Evolutionary conservation across 2,329 filamentous ascomycete genomes (phyloP).

Genomic region (Talaromyces islandicus): DNA sequence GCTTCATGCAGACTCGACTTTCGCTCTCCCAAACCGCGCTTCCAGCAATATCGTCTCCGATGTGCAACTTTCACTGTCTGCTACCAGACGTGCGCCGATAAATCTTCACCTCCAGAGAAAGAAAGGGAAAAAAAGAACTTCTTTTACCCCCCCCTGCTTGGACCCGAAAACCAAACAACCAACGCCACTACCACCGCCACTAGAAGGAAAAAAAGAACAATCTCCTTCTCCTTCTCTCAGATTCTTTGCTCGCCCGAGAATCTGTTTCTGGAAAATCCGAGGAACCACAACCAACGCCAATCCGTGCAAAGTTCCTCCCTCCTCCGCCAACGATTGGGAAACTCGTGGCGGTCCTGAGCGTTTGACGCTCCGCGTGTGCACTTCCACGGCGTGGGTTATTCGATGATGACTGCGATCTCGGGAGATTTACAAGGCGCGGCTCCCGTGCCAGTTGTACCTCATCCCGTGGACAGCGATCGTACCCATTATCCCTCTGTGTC

Average conservation of each 20-base stretch:
- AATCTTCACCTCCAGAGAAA: not conserved
- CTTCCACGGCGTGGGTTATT: conserved; percentile 5
- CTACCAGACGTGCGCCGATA: not conserved
- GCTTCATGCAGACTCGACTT: not conserved
- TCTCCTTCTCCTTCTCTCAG: not conserved
- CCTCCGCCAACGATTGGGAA: conserved; percentile 4
- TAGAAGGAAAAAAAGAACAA: not conserved
- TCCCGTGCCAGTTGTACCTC: conserved; percentile 34
- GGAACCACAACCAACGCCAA: not conserved
- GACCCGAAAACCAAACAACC: not conserved
- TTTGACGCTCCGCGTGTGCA: conserved; percentile 17
- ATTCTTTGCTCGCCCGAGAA: not conserved
- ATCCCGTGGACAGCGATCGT: conserved; percentile 33
- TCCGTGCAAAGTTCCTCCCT: not conserved
- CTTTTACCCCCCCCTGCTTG: not conserved
- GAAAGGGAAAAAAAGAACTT: not conserved
- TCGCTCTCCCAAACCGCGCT: not conserved
- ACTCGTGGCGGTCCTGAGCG: conserved; percentile 3
- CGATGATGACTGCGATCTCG: conserved; percentile 28
- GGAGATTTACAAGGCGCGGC: conserved; percentile 31
- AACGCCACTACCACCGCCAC: not conserved
- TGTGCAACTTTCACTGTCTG: not conserved
- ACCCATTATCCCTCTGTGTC: conserved; percentile 35
- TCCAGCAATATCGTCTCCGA: not conserved
- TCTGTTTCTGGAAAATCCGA: not conserved